Evolutionary conservation across 495 filamentous ascomycete genomes (phyloP).

Genomic region (Hypoxylon cercidicola): DNA sequence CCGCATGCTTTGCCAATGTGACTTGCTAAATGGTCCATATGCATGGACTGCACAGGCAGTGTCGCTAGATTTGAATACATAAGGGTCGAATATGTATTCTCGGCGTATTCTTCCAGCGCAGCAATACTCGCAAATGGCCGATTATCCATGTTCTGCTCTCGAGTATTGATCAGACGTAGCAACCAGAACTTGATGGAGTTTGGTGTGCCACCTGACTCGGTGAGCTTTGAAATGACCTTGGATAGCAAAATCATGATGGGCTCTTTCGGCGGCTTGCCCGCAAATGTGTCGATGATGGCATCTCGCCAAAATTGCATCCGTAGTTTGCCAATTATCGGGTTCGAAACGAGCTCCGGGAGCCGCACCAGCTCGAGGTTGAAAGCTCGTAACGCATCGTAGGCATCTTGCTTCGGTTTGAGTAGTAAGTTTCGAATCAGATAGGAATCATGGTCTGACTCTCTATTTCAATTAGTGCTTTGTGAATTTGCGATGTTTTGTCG

Average conservation of each 20-base stretch:
- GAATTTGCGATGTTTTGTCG: not conserved
- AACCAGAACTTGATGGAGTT: slow-evolving; percentile 85
- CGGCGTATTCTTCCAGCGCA: slow-evolving; percentile 85
- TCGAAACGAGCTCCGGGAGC: slow-evolving; percentile 87
- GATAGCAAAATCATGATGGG: slow-evolving; percentile 88
- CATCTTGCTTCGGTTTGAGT: slow-evolving; percentile 73
- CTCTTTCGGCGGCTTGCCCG: slow-evolving; percentile 81
- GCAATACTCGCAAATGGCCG: slow-evolving; percentile 79
- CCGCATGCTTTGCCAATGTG: slow-evolving; percentile 95
- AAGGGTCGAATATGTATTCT: slow-evolving; percentile 93
- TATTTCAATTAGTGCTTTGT: slow-evolving; percentile 48
- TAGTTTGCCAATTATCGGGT: slow-evolving; percentile 80
- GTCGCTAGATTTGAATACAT: slow-evolving; percentile 86
- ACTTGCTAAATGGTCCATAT: slow-evolving; percentile 90
- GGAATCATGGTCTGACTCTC: slow-evolving; percentile 86
- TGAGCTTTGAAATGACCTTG: slow-evolving; percentile 71
- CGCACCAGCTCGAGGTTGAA: slow-evolving; percentile 91
- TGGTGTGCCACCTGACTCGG: slow-evolving; percentile 60
- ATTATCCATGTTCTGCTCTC: slow-evolving; percentile 86
- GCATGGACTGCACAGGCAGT: slow-evolving; percentile 78
- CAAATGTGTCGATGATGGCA: slow-evolving; percentile 75
- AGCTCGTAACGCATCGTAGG: slow-evolving; percentile 90
- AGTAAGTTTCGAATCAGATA: slow-evolving; percentile 88
- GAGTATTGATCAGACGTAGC: slow-evolving; percentile 75
- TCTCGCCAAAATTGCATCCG: slow-evolving; percentile 97